Percentiles rank a stretch among this genome's conserved stretches.
Evolutionary conservation across 2,329 filamentous ascomycete species (phyloP).

Genomic region (Exophiala alcalophila): DNA sequence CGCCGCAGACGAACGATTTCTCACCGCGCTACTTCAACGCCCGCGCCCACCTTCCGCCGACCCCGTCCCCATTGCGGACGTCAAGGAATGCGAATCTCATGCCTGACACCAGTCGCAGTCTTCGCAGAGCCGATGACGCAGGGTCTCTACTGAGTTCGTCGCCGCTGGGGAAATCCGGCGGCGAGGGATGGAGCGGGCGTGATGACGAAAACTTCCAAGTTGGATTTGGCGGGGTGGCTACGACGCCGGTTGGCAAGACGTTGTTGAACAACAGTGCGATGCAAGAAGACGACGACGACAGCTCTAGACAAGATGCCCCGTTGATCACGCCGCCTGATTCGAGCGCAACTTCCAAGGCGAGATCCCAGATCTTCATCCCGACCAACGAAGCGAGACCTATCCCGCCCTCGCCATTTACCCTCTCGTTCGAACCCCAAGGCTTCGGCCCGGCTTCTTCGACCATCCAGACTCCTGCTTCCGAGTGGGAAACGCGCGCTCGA

Average conservation of each 20-base stretch:
- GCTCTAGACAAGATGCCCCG: too few relatives aligned
- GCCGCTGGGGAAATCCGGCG: constrained; percentile 8
- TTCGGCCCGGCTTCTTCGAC: constrained; percentile 22
- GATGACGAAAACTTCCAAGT: constrained; percentile 5
- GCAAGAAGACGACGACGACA: too few relatives aligned
- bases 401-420: constrained; percentile 1
- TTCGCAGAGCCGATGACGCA: background rate
- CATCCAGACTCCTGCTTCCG: constrained; percentile 21
- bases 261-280: too few relatives aligned
- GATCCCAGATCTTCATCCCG: background rate
- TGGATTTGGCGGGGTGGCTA: too few relatives aligned
- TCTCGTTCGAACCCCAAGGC: constrained; percentile 22
- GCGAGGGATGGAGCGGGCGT: constrained; percentile 1
- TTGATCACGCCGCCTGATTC: constrained; percentile 19
- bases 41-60: constrained; percentile 15
- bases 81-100: constrained; percentile 29
- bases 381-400: background rate
- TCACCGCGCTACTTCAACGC: too few relatives aligned
- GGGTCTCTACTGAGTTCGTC: constrained; percentile 13
- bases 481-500: constrained; percentile 25
- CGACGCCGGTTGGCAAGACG: too few relatives aligned
- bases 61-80: constrained; percentile 28
- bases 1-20: constrained; percentile 12
- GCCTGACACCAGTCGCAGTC: too few relatives aligned
- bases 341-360: background rate